Conservation (phyloP, 352 stramenopile genomes). For the Phytopythium ostracodes region DNA sequence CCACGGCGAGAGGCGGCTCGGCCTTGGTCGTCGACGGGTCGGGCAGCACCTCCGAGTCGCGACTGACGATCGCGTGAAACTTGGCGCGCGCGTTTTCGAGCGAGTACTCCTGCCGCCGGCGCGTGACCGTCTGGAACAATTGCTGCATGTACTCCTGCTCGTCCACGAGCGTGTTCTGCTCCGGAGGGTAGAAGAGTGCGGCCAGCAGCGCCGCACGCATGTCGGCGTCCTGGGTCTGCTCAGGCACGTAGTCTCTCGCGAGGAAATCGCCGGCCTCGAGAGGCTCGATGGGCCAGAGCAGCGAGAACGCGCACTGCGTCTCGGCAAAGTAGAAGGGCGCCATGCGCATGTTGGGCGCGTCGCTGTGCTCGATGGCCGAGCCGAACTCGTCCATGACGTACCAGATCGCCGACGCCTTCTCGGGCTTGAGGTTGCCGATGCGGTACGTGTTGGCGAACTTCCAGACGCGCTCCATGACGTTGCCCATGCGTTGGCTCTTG, state of each 20-base stretch:
- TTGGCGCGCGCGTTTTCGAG: slow-evolving; percentile 26
- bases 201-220: slow-evolving; percentile 34
- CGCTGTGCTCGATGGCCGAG: slow-evolving; percentile 41
- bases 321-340: slow-evolving; percentile 42
- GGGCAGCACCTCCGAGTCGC: slow-evolving; percentile 28
- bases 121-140: slow-evolving; percentile 20
- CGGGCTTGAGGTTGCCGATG: slow-evolving; percentile 35
- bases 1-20: slow-evolving; percentile 17
- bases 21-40: slow-evolving; percentile 24
- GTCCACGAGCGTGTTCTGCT: slow-evolving; percentile 10
- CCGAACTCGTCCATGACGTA: slow-evolving; percentile 63
- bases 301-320: slow-evolving; percentile 41
- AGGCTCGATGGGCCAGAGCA: slow-evolving; percentile 35
- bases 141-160: slow-evolving; percentile 26
- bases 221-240: slow-evolving; percentile 20
- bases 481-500: slow-evolving; percentile 21
- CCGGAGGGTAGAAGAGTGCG: slow-evolving; percentile 38
- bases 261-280: slow-evolving; percentile 50
- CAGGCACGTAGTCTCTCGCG: slow-evolving; percentile 37
- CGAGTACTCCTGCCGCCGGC: slow-evolving; percentile 27
- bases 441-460: slow-evolving; percentile 47
- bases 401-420: slow-evolving; percentile 42
- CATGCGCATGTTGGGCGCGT: slow-evolving; percentile 44
- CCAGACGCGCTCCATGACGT: slow-evolving; percentile 36
- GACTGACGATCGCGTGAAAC: slow-evolving; percentile 36